Evolutionary conservation across 345 rosid genomes (phyloP).

Genomic region (Syzygium grande): DNA sequence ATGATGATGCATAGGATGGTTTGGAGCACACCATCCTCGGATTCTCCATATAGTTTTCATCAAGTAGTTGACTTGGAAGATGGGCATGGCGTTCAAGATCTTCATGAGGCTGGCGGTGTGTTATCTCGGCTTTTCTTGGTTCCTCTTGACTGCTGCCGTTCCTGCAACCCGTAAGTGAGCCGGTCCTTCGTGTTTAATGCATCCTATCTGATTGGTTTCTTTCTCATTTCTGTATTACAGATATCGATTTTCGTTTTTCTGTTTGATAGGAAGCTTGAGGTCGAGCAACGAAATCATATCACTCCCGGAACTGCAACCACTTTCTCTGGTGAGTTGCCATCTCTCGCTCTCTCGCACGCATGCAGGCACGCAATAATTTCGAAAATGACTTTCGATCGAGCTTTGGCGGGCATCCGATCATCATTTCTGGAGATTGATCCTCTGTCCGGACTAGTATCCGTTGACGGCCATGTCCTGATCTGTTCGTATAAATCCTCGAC

Average conservation of each 20-base stretch:
- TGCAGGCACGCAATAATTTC: no score
- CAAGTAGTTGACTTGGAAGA: background rate
- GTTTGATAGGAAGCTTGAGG: background rate
- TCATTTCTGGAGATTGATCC: background rate
- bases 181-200: background rate
- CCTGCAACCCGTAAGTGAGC: background rate
- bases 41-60: background rate
- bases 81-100: background rate
- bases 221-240: background rate
- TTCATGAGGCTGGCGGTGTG: background rate
- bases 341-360: background rate
- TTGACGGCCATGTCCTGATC: background rate
- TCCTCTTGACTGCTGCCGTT: background rate
- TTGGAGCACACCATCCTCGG: background rate
- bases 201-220: background rate
- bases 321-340: background rate
- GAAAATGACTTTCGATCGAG: background rate
- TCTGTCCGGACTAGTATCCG: background rate
- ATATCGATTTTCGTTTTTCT: background rate
- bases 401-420: background rate
- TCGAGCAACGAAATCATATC: background rate
- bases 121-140: background rate
- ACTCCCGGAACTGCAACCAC: background rate
- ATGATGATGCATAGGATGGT: constrained; percentile 4
- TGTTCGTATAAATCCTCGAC: background rate